Base-by-base conservation (phyloP, 495 filamentous ascomycete genomes). In the Bathelium albidoporum region DNA sequence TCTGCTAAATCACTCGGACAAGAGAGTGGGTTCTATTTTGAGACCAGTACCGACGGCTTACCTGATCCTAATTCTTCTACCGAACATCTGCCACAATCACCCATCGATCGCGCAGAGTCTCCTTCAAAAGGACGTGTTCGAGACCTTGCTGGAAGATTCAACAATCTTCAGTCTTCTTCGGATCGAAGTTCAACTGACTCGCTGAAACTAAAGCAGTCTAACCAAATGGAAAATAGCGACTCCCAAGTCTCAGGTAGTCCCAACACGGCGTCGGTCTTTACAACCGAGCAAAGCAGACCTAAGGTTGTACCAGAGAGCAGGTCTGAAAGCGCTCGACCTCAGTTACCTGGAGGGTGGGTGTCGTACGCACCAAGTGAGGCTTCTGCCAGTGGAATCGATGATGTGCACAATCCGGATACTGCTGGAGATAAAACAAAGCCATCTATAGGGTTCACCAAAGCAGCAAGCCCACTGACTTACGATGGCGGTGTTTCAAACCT, bases 291-390 rank as follows among this genome's bases (percentile, higher is more conserved):
- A 9, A 28, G 29, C 29, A 16, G 49, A 20, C 24, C 20, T 29
- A 29, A 2, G 5, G 16, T 28, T 29, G 20, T 29, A 29, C 10
- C 49, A 28, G 59, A 60, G 2, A 62, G 58, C 29, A 64, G 66
- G 26, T 68, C 63, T 41, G 26, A 24, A 10, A 82, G 74, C 53
- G 79, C 82, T 58, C 75, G 85, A 58, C 87, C 87, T 32, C 78
- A 77, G 36, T 71, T 89, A 34, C 86, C 87, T 20, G 86, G 86
- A 11, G 80, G 78, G 58, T 88, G 85, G 87, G 82, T 83, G 34
- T 82, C 84, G 18, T 86, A 80, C 69, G 80, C 80, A 16, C 69
- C 69, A 31, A 60, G 31, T 20, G 14, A 44, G 10, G 20, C 31
- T 10, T 31, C 60, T 14, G 32, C 59, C 36, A 43, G 59, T 22